phyloP scores from a whole-genome alignment of 2,329 filamentous ascomycete species.

The Ascochyta lentis region DNA sequence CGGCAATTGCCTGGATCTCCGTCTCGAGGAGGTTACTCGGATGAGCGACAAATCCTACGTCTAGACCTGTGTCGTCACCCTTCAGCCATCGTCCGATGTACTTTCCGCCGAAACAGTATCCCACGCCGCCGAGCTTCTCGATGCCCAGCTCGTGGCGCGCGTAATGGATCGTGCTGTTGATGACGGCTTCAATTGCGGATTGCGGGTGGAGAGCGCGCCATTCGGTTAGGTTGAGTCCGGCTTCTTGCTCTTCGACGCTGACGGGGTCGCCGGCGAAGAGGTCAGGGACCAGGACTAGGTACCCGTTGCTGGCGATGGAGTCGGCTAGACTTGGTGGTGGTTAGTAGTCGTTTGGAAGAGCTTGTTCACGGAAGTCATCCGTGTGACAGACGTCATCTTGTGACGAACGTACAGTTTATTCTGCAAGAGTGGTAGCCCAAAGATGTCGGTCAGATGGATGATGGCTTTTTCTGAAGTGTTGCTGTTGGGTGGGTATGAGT shows the following conservation, averaged over 20 bases:
- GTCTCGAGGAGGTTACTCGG: constrained; percentile 71
- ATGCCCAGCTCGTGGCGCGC: constrained; percentile 62
- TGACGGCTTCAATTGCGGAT: constrained; percentile 55
- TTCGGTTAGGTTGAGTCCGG: constrained; percentile 68
- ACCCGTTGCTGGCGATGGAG: constrained; percentile 42
- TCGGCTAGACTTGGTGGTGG: constrained; percentile 37
- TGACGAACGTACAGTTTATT: constrained; percentile 34
- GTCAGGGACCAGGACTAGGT: constrained; percentile 45
- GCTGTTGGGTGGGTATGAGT: constrained; percentile 26
- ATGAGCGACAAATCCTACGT: constrained; percentile 73
- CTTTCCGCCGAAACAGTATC: constrained; percentile 79
- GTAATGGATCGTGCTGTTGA: constrained; percentile 61
- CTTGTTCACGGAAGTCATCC: neutral
- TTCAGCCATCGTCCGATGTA: constrained; percentile 71
- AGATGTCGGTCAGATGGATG: constrained; percentile 48
- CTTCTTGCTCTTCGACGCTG: constrained; percentile 55
- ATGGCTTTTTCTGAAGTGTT: constrained; percentile 35
- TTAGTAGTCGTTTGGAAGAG: neutral
- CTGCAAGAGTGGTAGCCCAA: constrained; percentile 40
- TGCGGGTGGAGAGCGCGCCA: constrained; percentile 56
- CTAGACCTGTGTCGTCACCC: constrained; percentile 55
- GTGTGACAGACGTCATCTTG: too few species aligned
- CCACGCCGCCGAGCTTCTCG: constrained; percentile 67
- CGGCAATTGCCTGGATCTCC: constrained; percentile 69
- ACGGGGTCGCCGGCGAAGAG: constrained; percentile 44